Evolutionary conservation across 2,329 filamentous ascomycete genomes (phyloP).

Genomic region (Colletotrichum sp.): DNA sequence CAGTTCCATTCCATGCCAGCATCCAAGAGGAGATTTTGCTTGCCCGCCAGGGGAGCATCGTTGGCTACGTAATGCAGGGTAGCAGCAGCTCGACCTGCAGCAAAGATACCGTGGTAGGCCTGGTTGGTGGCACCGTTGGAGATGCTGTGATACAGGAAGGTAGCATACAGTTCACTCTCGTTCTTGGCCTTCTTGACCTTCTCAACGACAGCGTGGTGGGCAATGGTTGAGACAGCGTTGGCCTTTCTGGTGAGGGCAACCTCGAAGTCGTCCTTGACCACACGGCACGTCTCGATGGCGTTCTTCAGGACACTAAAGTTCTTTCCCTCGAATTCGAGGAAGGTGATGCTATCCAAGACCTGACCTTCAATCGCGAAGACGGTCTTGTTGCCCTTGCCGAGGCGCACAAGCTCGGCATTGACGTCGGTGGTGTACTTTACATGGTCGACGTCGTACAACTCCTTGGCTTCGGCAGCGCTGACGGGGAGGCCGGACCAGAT

Average conservation of each 20-base stretch:
- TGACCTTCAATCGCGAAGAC: conserved; percentile 82
- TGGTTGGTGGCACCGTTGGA: conserved; percentile 79
- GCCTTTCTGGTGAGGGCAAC: conserved; percentile 75
- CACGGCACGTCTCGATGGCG: conserved; percentile 72
- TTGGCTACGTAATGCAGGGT: conserved; percentile 90
- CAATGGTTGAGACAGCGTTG: conserved; percentile 71
- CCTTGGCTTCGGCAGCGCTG: conserved; percentile 74
- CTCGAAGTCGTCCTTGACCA: conserved; percentile 78
- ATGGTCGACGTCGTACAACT: conserved; percentile 81
- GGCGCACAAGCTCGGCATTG: conserved; percentile 70
- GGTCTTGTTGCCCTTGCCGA: conserved; percentile 49
- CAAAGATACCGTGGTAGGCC: conserved; percentile 88
- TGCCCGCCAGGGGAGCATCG: conserved; percentile 69
- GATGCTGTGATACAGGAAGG: conserved; percentile 79
- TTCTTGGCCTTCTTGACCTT: conserved; percentile 69
- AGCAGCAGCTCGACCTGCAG: conserved; percentile 78
- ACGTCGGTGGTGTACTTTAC: conserved; percentile 76
- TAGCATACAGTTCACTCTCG: conserved; percentile 82
- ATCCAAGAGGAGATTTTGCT: conserved; percentile 83
- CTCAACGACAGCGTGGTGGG: conserved; percentile 67
- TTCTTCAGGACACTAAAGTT: conserved; percentile 57
- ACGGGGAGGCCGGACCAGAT: conserved; percentile 93
- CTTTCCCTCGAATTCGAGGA: conserved; percentile 60
- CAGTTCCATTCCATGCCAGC: conserved; percentile 79
- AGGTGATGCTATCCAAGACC: conserved; percentile 73